Base-by-base conservation (phyloP, 2,329 filamentous ascomycete genomes). In the Claviceps digitariae region DNA sequence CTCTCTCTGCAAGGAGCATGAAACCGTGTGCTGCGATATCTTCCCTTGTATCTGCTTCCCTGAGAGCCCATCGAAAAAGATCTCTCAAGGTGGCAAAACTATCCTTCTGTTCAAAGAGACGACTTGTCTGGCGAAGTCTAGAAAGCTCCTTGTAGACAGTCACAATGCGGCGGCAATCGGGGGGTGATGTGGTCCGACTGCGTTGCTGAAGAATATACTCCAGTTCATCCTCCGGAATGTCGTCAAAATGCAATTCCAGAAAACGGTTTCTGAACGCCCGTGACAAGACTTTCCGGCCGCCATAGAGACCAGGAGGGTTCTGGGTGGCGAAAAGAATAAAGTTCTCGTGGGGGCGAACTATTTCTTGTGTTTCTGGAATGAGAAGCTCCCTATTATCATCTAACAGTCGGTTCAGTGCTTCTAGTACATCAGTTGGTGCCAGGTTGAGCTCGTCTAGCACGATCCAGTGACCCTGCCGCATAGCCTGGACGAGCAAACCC, bases 281-380 rank as follows among this genome's bases (percentile, higher is more conserved):
- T 1, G 93, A 97, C 8, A 99, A 75, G 0, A 88, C 83, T 65
- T 99, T 99, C 61, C 93, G 81, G 17, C 93, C 93, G 55, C 94
- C 94, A 62, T 99, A 99, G 1, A 98, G 72, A 38, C 93, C 93
- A 23, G 94, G 86, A 0, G 93, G 93, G 60, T 99, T 98, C 64
- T 99, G 93, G 0, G 93, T 99, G 1, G 93, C 93, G 63, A 98
- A 98, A 0, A 99, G 79, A 81, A 97, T 95, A 67, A 98, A 98
- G 61, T 94, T 90, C 31, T 89, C 83, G 59, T 98, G 90, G 0
- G 93, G 94, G 34, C 84, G 84, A 43, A 99, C 86, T 38, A 94
- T 75, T 66, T 98, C 90, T 67, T 98, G 93, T 0, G 93, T 97
- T 67, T 99, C 93, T 0, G 94, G 91, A 36, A 99, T 90, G 25